Conservation (phyloP, 176 grass and related monocot genomes). For the Oryza glumipatula region DNA sequence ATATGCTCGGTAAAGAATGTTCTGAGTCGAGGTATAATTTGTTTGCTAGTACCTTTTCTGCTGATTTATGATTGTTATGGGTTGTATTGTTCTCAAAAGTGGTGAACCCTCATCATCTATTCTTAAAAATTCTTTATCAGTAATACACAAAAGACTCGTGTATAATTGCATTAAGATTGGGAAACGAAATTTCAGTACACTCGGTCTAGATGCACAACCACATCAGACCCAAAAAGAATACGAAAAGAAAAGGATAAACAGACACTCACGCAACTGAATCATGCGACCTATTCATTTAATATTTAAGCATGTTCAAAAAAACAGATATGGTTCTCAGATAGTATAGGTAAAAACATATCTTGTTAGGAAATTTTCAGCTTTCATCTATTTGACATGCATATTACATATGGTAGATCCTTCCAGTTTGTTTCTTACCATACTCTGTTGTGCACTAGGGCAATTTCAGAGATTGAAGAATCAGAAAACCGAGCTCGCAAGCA, state of each 20-base stretch:
- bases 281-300: no score
- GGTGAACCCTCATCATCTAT: not conserved
- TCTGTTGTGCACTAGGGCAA: slow-evolving; percentile 53
- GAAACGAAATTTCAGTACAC: not conserved
- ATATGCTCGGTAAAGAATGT: slow-evolving; percentile 82
- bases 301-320: no score
- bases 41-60: slow-evolving; percentile 2
- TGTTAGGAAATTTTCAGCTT: slow-evolving; percentile 11
- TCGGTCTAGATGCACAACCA: no score
- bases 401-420: slow-evolving; percentile 30
- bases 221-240: no score
- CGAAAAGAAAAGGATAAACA: no score
- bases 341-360: not conserved
- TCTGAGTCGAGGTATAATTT: slow-evolving; percentile 73
- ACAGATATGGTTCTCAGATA: no score
- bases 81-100: slow-evolving; percentile 20
- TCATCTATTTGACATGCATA: slow-evolving; percentile 23
- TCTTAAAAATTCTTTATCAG: slow-evolving; percentile 18
- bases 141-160: no score
- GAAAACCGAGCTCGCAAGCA: slow-evolving; percentile 74
- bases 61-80: slow-evolving; percentile 21
- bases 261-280: no score
- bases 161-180: not conserved
- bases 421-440: slow-evolving; percentile 31
- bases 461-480: slow-evolving; percentile 87